A percentile compares a stretch with the other conserved stretches of the same genome.
These are phyloP conservation scores for Spiraea crenata DNA, from an alignment of 331 rosid genomes.

Conservation along the genomic window DNA sequence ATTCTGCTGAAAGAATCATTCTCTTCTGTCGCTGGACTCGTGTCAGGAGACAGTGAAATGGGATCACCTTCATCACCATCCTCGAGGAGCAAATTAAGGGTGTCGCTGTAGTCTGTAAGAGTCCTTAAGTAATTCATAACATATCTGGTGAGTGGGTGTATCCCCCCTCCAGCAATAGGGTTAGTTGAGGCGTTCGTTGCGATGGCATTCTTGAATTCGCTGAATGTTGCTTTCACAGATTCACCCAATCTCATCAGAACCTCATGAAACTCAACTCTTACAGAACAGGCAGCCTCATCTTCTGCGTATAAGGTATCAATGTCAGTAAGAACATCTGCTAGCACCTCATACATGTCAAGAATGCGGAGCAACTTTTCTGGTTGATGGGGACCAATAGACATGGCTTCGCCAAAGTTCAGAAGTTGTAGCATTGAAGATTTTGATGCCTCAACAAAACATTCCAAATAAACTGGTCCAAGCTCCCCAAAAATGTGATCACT, in stretches of 20 bases:
- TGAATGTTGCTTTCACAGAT: conserved; percentile 63
- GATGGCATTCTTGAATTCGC: conserved; percentile 67
- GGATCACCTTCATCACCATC: conserved; percentile 44
- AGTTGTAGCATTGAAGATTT: conserved; percentile 85
- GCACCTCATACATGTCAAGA: conserved; percentile 93
- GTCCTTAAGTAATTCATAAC: conserved; percentile 79
- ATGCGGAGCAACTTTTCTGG: conserved; percentile 80
- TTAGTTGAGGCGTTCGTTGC: conserved; percentile 65
- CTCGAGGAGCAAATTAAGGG: conserved; percentile 66
- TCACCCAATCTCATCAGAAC: conserved; percentile 70
- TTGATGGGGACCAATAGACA: conserved; percentile 88
- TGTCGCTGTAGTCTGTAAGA: conserved; percentile 63
- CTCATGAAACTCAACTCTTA: conserved; percentile 70
- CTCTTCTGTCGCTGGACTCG: conserved; percentile 54
- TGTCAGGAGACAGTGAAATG: conserved; percentile 51
- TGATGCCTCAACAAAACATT: conserved; percentile 77
- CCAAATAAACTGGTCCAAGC: conserved; percentile 43
- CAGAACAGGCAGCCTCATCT: conserved; percentile 64
- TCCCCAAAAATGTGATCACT: conserved; percentile 75
- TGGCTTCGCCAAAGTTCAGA: conserved; percentile 84
- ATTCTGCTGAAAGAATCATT: conserved; percentile 37
- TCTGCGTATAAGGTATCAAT: conserved; percentile 57
- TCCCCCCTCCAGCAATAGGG: conserved; percentile 78
- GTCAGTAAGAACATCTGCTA: conserved; percentile 64
- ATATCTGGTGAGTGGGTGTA: conserved; percentile 77